Evolutionary conservation across 2,329 filamentous ascomycete species (phyloP).

Genomic region (Colletotrichum abscissum): DNA sequence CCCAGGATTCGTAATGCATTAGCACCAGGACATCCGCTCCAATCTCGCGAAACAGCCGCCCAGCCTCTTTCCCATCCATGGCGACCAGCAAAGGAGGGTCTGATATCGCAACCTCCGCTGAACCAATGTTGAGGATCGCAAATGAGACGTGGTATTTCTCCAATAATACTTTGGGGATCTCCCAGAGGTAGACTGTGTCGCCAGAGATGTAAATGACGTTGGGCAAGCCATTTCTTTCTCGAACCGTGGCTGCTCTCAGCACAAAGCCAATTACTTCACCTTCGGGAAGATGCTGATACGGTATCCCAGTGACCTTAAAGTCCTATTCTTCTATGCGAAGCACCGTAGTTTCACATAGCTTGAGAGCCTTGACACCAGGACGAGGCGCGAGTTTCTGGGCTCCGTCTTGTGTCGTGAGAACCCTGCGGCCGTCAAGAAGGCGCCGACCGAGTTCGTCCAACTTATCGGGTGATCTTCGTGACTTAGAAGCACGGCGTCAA

Average conservation of each 20-base stretch:
- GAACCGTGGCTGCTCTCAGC: slow-evolving; percentile 49
- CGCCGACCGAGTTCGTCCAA: slow-evolving; percentile 57
- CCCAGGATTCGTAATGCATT: slow-evolving; percentile 59
- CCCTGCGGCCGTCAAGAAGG: slow-evolving; percentile 56
- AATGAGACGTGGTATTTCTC: slow-evolving; percentile 49
- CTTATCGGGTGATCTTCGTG: slow-evolving; percentile 64
- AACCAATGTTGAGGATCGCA: slow-evolving; percentile 55
- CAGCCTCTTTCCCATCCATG: slow-evolving; percentile 56
- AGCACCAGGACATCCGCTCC: slow-evolving; percentile 55
- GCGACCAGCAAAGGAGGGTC: slow-evolving; percentile 45
- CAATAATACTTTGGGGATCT: slow-evolving; percentile 47
- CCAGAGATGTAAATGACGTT: slow-evolving; percentile 62
- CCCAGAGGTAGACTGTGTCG: slow-evolving; percentile 59
- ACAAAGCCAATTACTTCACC: slow-evolving; percentile 59
- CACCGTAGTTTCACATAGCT: slow-evolving; percentile 49
- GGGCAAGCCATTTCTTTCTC: slow-evolving; percentile 47
- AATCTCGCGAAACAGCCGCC: slow-evolving; percentile 50
- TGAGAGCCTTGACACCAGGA: slow-evolving; percentile 52
- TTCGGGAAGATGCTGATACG: slow-evolving; percentile 55
- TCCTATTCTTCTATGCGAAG: slow-evolving; percentile 42
- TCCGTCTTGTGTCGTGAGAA: slow-evolving; percentile 58
- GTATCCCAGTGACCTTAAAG: slow-evolving; percentile 55
- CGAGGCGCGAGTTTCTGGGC: slow-evolving; percentile 54
- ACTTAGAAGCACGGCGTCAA: slow-evolving; percentile 61
- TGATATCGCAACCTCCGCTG: slow-evolving; percentile 43